Evolutionary conservation across 2,329 filamentous ascomycete genomes (phyloP), one percentile per base, ranked within the genome.

Genomic region (Zymoseptoria passerinii): DNA sequence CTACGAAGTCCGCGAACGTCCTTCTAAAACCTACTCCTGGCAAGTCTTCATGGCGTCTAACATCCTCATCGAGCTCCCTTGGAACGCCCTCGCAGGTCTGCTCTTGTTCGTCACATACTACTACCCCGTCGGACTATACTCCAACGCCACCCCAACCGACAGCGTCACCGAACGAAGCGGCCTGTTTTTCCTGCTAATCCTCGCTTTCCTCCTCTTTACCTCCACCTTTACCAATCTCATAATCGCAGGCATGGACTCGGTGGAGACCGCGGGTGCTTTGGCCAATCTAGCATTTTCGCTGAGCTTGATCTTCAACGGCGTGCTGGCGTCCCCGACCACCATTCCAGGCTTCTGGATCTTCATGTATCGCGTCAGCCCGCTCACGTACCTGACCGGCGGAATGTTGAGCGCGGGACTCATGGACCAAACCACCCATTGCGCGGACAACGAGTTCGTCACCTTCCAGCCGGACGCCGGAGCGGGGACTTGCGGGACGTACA

Each of bases 21-120:
- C 90, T 0, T 89, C 87, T 54, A 92, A 92, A 76, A 84, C 89
- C 0, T 95, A 95, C 73, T 85, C 84, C 54, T 95, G 90, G 90
- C 85, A 88, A 70, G 83, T 90, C 4, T 95, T 95, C 70, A 89
- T 95, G 80, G 77, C 92, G 28, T 84, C 87, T 58, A 89, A 92
- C 72, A 88, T 96, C 63, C 75, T 91, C 28, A 89, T 92, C 59
- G 92, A 96, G 72, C 76, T 96, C 1, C 89, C 90, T 0, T 96
- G 89, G 86, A 90, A 95, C 70, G 81, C 85, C 0, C 74, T 94
- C 50, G 86, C 89, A 80, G 83, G 84, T 3, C 80, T 86, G n/a
- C 75, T 95, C 63, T 86, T 92, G 77, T 95, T 80, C 78, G 80
- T 90, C 68, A 85, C 80, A 71, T 92, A 88, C 83, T 96, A 95